A percentile compares a stretch with the other conserved stretches of the same genome.
phyloP scores from a whole-genome alignment of 495 filamentous ascomycete species.

The Penicillium steckii region DNA sequence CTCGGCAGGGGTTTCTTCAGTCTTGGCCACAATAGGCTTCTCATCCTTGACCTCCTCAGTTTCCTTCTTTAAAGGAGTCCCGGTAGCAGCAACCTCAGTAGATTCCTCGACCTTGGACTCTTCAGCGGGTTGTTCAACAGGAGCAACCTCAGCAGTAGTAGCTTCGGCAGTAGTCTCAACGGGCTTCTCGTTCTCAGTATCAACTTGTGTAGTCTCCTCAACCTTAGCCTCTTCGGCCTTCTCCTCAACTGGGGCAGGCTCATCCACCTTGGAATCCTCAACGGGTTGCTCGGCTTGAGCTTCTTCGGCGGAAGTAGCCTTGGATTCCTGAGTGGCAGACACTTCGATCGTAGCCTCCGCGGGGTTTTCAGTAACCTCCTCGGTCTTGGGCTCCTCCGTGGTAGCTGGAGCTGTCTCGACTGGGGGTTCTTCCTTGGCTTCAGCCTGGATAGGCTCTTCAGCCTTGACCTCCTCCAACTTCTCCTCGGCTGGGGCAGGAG shows the following conservation, averaged over 20 bases:
- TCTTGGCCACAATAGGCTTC: neutral
- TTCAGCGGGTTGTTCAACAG: constrained; percentile 1
- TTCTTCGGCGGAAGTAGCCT: constrained; percentile 9
- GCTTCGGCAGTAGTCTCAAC: constrained; percentile 10
- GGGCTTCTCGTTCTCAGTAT: constrained; percentile 1
- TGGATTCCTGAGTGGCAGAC: too few species aligned
- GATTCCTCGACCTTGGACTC: constrained; percentile 3
- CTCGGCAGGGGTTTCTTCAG: constrained; percentile 3
- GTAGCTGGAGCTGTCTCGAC: constrained; percentile 4
- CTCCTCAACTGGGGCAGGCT: constrained; percentile 10
- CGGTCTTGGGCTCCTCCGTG: neutral
- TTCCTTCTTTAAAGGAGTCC: neutral
- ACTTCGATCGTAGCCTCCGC: neutral
- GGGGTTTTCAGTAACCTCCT: neutral
- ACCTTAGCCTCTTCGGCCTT: constrained; percentile 7
- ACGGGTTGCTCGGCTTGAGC: constrained; percentile 6
- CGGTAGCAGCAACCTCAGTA: neutral
- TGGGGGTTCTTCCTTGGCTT: constrained; percentile 3
- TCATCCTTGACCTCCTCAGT: neutral
- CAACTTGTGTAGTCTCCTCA: constrained; percentile 5
- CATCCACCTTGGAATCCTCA: constrained; percentile 9
- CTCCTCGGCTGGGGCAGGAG: neutral
- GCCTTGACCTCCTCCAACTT: constrained; percentile 7
- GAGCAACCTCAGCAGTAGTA: neutral
- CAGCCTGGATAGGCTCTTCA: constrained; percentile 12